A percentile compares a stretch with the other conserved stretches of the same genome.
These are phyloP conservation scores for Cupressus sempervirens DNA, from an alignment of 75 land plant species.

Conservation along the genomic window DNA sequence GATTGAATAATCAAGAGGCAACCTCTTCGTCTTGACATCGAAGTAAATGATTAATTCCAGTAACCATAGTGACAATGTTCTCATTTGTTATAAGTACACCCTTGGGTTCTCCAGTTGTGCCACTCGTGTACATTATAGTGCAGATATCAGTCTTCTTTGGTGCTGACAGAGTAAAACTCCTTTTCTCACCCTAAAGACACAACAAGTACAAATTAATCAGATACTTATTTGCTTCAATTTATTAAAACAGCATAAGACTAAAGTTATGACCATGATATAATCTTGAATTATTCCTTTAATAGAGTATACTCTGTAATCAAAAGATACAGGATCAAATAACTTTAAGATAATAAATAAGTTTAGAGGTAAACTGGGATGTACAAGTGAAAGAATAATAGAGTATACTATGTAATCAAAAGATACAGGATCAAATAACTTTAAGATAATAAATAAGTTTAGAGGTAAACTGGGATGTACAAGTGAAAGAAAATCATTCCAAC, in stretches of 20 bases:
- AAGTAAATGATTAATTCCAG: constrained; percentile 65
- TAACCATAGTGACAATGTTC: constrained; percentile 59
- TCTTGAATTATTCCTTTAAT: background rate
- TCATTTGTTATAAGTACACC: constrained; percentile 88
- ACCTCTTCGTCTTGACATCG: constrained; percentile 69
- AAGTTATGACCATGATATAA: background rate
- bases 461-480: constrained; percentile 42
- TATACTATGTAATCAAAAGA: background rate
- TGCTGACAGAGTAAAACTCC: constrained; percentile 56
- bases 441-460: background rate
- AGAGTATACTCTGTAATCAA: background rate
- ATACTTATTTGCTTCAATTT: background rate
- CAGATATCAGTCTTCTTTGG: constrained; percentile 73
- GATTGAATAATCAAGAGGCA: constrained; percentile 2
- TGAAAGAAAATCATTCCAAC: constrained; percentile 83
- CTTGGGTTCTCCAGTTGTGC: constrained; percentile 99
- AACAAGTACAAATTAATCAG: background rate
- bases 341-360: background rate
- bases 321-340: constrained; percentile 7
- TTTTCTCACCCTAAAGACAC: constrained; percentile 53
- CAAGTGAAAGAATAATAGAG: constrained; percentile 73
- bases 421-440: constrained; percentile 7
- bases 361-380: constrained; percentile 20
- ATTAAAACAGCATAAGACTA: background rate
- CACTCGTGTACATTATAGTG: constrained; percentile 99